phyloP scores from a whole-genome alignment of 108 stramenopile species.

The Mediolabrus comicus region DNA sequence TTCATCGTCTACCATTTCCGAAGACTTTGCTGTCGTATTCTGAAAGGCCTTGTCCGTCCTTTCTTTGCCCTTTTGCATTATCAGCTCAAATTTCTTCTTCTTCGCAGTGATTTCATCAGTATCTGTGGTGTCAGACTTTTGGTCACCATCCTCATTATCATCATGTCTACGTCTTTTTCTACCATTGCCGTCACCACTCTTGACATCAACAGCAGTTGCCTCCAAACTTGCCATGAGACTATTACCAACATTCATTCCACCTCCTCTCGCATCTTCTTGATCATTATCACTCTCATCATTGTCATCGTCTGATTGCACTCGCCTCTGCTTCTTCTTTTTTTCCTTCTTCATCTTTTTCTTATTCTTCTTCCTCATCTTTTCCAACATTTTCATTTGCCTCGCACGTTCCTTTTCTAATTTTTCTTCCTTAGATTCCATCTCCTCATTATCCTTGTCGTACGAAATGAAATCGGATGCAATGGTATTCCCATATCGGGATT shows the following conservation, averaged over 20 bases:
- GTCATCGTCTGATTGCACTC: conserved; percentile 30
- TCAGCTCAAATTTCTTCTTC: conserved; percentile 60
- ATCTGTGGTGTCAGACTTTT: conserved; percentile 21
- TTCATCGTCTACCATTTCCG: not conserved
- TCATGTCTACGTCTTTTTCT: conserved; percentile 25
- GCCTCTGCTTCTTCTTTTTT: conserved; percentile 25
- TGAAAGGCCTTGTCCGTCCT: conserved; percentile 66
- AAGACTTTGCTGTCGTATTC: conserved; percentile 2
- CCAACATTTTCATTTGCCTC: conserved; percentile 41
- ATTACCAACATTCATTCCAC: conserved; percentile 6
- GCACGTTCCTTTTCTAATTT: conserved; percentile 37
- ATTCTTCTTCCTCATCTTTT: conserved; percentile 52
- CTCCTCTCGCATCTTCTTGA: conserved; percentile 11
- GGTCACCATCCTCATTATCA: conserved; percentile 2
- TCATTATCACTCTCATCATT: conserved; percentile 54
- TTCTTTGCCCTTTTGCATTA: conserved; percentile 82
- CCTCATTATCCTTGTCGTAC: conserved; percentile 62
- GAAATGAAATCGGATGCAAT: conserved; percentile 85
- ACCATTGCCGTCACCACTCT: not conserved
- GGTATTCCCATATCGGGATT: conserved; percentile 46
- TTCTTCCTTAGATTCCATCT: conserved; percentile 30
- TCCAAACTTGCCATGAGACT: conserved; percentile 37
- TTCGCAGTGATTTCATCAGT: conserved; percentile 35
- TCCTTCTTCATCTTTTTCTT: conserved; percentile 57
- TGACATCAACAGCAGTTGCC: conserved; percentile 31